Base-by-base conservation (phyloP, 371 early-diverging fungal genomes). In the Neoconidiobolus thromboides region DNA sequence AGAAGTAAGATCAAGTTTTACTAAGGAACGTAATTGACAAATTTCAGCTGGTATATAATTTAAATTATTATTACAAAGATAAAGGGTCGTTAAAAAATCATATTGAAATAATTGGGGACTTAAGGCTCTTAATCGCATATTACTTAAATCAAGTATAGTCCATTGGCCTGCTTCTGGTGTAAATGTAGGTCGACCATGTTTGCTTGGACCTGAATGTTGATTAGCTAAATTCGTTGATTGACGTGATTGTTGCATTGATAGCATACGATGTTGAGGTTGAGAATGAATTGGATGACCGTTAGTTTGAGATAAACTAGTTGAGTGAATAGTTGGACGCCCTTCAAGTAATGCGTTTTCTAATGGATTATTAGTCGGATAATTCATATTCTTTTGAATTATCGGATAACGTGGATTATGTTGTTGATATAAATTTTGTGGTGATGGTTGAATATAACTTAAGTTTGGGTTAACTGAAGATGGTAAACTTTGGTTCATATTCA, bases 61-160 rank as follows among this genome's bases (percentile, higher is more conserved):
- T 53, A 96, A 71, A 64, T 84, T 80, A 78, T 96, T 96, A 76
- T 96, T 91, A 67, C 90, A 92, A 64, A 96, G 73, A 65, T 93
- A 94, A 4, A 96, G 82, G 37, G 80, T 80, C 10, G 93, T 93
- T 60, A 96, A 69, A 68, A 94, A 94, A 0, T 65, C 58, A 67
- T 91, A 96, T 2, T 68, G 69, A 68, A 90, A 93, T 48, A 93
- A 66, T 14, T 81, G 76, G 10, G 71, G 61, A 38, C 84, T 75
- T 1, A 96, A 69, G 55, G 84, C 86, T 65, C 85, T 83, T 36
- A 94, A 76, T 2, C 80, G 82, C 91, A 96, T 91, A 39, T 95
- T 94, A 38, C 93, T 92, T 64, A 95, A 71, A 71, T 95, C 95
- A 38, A 95, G 65, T 0, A 77, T 77, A 2, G 85, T 82, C 93